Conservation (phyloP, 768 basidiomycete species). For the Chalciporus pseudorubinellus region DNA sequence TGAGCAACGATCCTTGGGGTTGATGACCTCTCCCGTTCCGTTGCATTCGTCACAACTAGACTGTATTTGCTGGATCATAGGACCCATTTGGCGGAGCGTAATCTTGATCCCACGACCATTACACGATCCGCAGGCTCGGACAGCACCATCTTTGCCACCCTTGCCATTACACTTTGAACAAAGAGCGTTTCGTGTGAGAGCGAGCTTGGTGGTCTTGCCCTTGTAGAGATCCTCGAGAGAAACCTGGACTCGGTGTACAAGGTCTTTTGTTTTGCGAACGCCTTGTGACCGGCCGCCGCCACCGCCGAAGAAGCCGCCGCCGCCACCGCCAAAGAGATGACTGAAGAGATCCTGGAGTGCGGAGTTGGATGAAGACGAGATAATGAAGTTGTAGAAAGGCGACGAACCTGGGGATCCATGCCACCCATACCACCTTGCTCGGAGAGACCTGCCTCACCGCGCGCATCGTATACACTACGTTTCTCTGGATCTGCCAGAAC, state of each 20-base stretch:
- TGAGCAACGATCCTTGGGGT: constrained; percentile 87
- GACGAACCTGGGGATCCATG: constrained; percentile 89
- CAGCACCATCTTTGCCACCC: constrained; percentile 97
- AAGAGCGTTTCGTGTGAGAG: constrained; percentile 91
- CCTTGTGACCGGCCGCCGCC: constrained; percentile 61
- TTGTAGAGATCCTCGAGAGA: constrained; percentile 98
- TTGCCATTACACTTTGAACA: constrained; percentile 93
- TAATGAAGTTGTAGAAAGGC: background rate
- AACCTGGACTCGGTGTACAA: constrained; percentile 94
- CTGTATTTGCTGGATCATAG: constrained; percentile 99
- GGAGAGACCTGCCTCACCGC: constrained; percentile 88
- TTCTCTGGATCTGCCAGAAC: constrained; percentile 86
- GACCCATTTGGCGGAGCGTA: constrained; percentile 95
- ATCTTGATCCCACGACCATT: constrained; percentile 88
- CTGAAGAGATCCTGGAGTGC: constrained; percentile 83
- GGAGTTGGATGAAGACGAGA: background rate
- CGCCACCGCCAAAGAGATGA: constrained; percentile 83
- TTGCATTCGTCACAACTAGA: constrained; percentile 91
- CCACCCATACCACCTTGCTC: constrained; percentile 89
- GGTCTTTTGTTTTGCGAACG: constrained; percentile 94
- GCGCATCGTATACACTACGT: constrained; percentile 79
- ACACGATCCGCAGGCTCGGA: constrained; percentile 74
- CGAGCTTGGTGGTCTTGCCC: constrained; percentile 97
- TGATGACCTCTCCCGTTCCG: constrained; percentile 95
- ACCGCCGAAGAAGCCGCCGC: constrained; percentile 73